These are phyloP conservation scores for Rhizoclosmatium globosum DNA, from an alignment of 192 early-diverging fungal species.

Conservation along the genomic window DNA sequence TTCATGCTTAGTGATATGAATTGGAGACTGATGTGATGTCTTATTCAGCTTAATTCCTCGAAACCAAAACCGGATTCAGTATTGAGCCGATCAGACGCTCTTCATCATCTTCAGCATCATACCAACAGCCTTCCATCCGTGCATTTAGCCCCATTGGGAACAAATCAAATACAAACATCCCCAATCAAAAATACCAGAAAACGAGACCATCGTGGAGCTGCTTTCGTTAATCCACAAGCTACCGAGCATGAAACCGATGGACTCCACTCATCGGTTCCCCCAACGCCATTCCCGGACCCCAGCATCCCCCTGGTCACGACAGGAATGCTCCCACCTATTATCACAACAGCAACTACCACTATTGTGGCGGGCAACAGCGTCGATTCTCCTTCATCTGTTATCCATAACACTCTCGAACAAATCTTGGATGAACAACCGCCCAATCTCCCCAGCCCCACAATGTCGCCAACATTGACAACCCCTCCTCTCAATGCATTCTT, in stretches of 20 bases:
- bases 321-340: background rate
- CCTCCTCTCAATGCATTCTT: slow-evolving; percentile 2
- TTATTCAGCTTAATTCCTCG: slow-evolving; percentile 11
- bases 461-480: slow-evolving; percentile 49
- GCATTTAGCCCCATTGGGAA: background rate
- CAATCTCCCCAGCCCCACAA: slow-evolving; percentile 58
- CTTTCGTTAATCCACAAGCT: background rate
- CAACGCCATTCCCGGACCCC: slow-evolving; percentile 26
- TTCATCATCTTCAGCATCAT: slow-evolving; percentile 35
- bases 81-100: background rate
- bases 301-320: background rate
- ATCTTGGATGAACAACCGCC: background rate
- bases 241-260: background rate
- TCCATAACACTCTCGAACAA: background rate
- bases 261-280: background rate
- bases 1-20: background rate
- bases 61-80: background rate
- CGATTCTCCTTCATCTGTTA: background rate
- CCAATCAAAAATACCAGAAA: slow-evolving; percentile 13
- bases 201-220: background rate
- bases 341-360: background rate
- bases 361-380: background rate
- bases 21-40: background rate
- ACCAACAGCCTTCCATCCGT: background rate
- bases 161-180: background rate